Conservation (phyloP, 805 yeast genomes). For the Schizosaccharomyces pombe region DNA sequence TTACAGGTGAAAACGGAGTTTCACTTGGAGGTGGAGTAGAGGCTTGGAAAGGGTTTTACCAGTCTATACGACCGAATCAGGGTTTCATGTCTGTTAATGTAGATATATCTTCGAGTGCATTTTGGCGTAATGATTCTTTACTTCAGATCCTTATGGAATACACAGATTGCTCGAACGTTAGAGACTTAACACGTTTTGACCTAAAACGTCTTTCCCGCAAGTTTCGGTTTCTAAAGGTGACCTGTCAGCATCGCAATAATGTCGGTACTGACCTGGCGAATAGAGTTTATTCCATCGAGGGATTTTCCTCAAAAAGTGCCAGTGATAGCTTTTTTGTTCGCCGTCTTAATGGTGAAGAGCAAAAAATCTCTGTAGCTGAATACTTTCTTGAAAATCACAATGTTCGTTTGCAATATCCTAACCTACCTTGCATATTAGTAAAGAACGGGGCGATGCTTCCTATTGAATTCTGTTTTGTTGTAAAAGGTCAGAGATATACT, state of each 20-base stretch:
- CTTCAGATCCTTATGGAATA: slow-evolving; percentile 13
- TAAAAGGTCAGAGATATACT: slow-evolving; percentile 15
- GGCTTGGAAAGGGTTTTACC: slow-evolving; percentile 15
- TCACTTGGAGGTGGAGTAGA: slow-evolving; percentile 11
- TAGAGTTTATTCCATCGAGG: slow-evolving; percentile 6
- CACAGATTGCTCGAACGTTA: slow-evolving; percentile 10
- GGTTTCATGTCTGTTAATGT: slow-evolving; percentile 14
- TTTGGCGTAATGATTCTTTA: slow-evolving; percentile 13
- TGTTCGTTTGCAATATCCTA: slow-evolving; percentile 12
- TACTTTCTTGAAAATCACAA: slow-evolving; percentile 13
- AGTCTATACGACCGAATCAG: slow-evolving; percentile 15
- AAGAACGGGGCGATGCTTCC: slow-evolving; percentile 11
- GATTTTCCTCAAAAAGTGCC: slow-evolving; percentile 8
- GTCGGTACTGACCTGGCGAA: background rate
- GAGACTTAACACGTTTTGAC: background rate
- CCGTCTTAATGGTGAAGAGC: slow-evolving; percentile 10
- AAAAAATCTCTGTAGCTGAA: slow-evolving; percentile 12
- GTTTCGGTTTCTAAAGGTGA: slow-evolving; percentile 1
- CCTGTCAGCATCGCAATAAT: slow-evolving; percentile 1
- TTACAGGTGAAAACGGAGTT: slow-evolving; percentile 5
- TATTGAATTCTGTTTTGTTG: slow-evolving; percentile 13
- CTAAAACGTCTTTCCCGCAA: background rate
- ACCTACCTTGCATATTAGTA: slow-evolving; percentile 13
- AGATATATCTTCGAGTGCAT: slow-evolving; percentile 15
- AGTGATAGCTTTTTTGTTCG: slow-evolving; percentile 10